Evolutionary conservation across 2,329 filamentous ascomycete genomes (phyloP), one percentile per base, ranked within the genome.

Genomic region (Ophiostoma triangulosporum): DNA sequence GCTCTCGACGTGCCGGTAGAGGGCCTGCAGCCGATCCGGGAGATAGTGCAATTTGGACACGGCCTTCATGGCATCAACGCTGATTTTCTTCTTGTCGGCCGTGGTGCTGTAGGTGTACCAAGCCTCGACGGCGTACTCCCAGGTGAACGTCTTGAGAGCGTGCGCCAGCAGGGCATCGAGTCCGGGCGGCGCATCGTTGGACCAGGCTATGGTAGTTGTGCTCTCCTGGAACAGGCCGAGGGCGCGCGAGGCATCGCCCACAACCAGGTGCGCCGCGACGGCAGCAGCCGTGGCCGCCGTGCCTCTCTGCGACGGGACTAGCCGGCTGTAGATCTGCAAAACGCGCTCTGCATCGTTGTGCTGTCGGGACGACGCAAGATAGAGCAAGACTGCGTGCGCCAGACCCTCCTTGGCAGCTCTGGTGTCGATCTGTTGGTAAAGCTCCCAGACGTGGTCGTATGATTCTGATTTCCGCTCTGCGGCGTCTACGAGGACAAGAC

Each of bases 321-420:
- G 60, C 29, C 67, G 62, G 2, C 64, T 63, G 50, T 77, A 74
- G 2, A 78, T 56, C 3, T 71, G 66, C 4, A 68, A 62, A n/a
- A 74, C 67, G 53, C 73, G 70, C 60, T 67, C 67, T 1, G 68
- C 69, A 49, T 77, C 73, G 3, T 71, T 62, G 8, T 68, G 58
- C n/a, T 69, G 67, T 5, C 61, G 62, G 3, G 74, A 75, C 15
- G 59, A 64, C 6, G 71, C 64, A 9, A 79, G 66, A 48, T 72
- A 71, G 2, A 64, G 53, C 1, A 77, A 57, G 20, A 76, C 64
- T 3, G 59, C 48, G 2, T 59, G 62, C 64, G 64, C 12, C 69
- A 57, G 3, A 60, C 58, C 4, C 54, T 45, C 45, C 65, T 61
- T 5, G 7, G 9, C 40, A 67, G 60, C 2, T 61, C 15, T 76